phyloP scores from a whole-genome alignment of 164 flowering plant genomes.

The Aristolochia californica region DNA sequence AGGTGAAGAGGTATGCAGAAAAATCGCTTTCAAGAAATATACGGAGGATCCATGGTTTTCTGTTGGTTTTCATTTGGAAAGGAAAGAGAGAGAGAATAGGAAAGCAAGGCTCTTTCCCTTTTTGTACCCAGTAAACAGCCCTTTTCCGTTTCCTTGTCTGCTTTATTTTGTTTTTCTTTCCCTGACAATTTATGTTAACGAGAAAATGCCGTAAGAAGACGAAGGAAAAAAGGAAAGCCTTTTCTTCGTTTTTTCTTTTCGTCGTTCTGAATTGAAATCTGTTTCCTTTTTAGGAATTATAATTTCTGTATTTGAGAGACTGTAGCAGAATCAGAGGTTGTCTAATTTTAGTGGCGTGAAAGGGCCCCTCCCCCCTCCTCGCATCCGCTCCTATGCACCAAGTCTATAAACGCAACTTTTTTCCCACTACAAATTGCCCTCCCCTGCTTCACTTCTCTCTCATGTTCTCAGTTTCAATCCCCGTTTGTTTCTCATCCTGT shows the following conservation, averaged over 20 bases:
- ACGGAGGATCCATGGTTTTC: conserved; percentile 22
- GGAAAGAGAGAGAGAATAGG: conserved; percentile 10
- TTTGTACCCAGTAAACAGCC: neutral
- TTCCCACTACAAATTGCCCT: conserved; percentile 41
- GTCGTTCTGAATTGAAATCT: neutral
- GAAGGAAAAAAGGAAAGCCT: too few species aligned
- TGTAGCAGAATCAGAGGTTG: conserved; percentile 7
- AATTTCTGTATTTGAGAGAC: too few species aligned
- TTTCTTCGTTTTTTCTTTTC: too few species aligned
- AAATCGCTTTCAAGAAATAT: conserved; percentile 30
- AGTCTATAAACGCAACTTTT: conserved; percentile 20
- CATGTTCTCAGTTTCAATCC: too few species aligned
- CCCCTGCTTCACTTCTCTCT: conserved; percentile 14
- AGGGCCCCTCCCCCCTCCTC: conserved; percentile 20
- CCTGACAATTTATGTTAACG: too few species aligned
- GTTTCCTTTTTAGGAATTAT: neutral
- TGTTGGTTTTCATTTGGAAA: conserved; percentile 27
- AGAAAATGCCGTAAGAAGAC: too few species aligned
- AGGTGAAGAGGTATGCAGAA: too few species aligned
- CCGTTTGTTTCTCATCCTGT: too few species aligned
- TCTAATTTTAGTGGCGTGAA: conserved; percentile 37
- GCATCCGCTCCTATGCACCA: too few species aligned
- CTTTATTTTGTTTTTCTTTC: conserved; percentile 2
- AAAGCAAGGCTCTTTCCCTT: neutral
- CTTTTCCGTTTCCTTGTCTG: conserved; percentile 9